Evolutionary conservation across 1,139 yeast species (phyloP).

Genomic region (Saccharomyces hybrid): DNA sequence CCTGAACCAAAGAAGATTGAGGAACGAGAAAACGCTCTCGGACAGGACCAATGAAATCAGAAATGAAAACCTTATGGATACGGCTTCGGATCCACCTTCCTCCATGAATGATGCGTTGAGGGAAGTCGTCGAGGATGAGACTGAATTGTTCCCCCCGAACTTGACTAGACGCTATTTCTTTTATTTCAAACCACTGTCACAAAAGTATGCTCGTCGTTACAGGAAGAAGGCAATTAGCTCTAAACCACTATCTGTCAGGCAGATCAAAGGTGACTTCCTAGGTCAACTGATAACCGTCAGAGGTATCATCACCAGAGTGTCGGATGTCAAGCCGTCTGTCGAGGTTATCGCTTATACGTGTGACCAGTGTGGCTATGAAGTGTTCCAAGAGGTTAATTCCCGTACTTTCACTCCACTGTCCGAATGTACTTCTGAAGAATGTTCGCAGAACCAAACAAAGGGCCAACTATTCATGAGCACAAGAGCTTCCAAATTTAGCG

Average conservation of each 20-base stretch:
- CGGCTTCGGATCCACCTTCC: conserved; percentile 23
- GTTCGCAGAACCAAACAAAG: conserved; percentile 68
- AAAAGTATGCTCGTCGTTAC: conserved; percentile 20
- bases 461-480: conserved; percentile 92
- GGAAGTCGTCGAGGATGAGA: conserved; percentile 30
- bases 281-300: conserved; percentile 86
- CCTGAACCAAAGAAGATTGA: conserved; percentile 75
- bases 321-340: conserved; percentile 92
- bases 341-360: conserved; percentile 93
- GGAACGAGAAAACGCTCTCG: conserved; percentile 54
- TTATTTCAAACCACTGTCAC: conserved; percentile 73
- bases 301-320: conserved; percentile 91
- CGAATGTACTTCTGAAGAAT: conserved; percentile 79
- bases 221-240: conserved; percentile 22
- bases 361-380: conserved; percentile 94
- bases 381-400: conserved; percentile 87
- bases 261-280: conserved; percentile 72
- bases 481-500: conserved; percentile 88
- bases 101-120: conserved; percentile 26
- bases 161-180: conserved; percentile 79
- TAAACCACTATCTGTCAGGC: conserved; percentile 78
- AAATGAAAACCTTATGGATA: conserved; percentile 43
- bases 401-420: conserved; percentile 76
- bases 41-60: conserved; percentile 34
- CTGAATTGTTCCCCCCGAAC: conserved; percentile 68